These are phyloP conservation scores for Aspergillus pseudonomiae DNA, from an alignment of 2,329 filamentous ascomycete genomes.

Conservation along the genomic window DNA sequence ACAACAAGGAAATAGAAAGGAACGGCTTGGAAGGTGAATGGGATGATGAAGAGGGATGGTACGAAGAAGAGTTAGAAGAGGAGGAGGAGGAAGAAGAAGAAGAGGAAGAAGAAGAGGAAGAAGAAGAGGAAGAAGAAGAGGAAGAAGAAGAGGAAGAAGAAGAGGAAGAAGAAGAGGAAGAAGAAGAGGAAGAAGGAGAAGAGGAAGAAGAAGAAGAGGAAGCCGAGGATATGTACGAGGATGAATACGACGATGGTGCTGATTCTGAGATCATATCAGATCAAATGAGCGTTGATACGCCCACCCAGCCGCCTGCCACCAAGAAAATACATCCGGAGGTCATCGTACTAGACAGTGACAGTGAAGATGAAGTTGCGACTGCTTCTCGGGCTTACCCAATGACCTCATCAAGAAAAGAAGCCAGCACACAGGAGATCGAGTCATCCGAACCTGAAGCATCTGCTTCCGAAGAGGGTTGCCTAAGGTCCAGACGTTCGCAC, in stretches of 20 bases:
- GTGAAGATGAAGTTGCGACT: slow-evolving; percentile 38
- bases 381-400: background rate
- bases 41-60: slow-evolving; percentile 18
- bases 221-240: slow-evolving; percentile 6
- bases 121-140: slow-evolving; percentile 3
- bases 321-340: slow-evolving; percentile 35
- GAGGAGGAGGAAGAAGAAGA: slow-evolving; percentile 7
- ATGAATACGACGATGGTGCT: slow-evolving; percentile 20
- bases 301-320: slow-evolving; percentile 7
- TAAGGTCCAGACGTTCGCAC: background rate
- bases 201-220: slow-evolving; percentile 3
- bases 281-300: slow-evolving; percentile 2
- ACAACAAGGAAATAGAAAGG: slow-evolving; percentile 14
- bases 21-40: slow-evolving; percentile 18
- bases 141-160: slow-evolving; percentile 4
- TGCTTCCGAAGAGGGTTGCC: background rate
- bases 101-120: slow-evolving; percentile 3
- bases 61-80: slow-evolving; percentile 11
- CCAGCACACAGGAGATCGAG: background rate
- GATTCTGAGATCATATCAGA: slow-evolving; percentile 26
- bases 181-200: slow-evolving; percentile 11
- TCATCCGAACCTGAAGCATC: slow-evolving; percentile 10
- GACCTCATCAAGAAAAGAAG: background rate
- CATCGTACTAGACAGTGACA: slow-evolving; percentile 48
- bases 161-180: slow-evolving; percentile 17